These are phyloP conservation scores for Fusarium denticulatum DNA, from an alignment of 2,329 filamentous ascomycete species.

Conservation along the genomic window DNA sequence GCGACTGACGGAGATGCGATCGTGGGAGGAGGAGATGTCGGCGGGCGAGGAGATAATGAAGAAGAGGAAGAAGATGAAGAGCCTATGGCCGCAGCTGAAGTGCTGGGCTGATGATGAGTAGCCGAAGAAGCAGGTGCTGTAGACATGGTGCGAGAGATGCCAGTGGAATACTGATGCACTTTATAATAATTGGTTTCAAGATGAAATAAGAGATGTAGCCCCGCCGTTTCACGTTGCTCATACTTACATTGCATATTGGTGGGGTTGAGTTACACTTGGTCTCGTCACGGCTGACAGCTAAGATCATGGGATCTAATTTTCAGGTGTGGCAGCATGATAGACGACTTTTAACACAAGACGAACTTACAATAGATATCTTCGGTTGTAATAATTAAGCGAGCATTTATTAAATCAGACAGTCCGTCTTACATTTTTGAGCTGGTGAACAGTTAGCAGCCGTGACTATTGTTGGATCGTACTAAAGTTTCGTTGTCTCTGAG, in stretches of 20 bases:
- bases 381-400: background rate
- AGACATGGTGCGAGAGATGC: slow-evolving; percentile 19
- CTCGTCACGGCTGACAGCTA: slow-evolving; percentile 33
- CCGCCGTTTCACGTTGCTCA: slow-evolving; percentile 23
- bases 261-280: slow-evolving; percentile 28
- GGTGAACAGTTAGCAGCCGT: background rate
- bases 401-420: background rate
- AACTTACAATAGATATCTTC: background rate
- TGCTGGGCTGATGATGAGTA: slow-evolving; percentile 10
- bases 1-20: slow-evolving; percentile 39
- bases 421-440: background rate
- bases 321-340: background rate
- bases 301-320: slow-evolving; percentile 30
- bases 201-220: slow-evolving; percentile 12
- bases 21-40: slow-evolving; percentile 40
- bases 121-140: slow-evolving; percentile 7
- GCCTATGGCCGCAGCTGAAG: slow-evolving; percentile 15
- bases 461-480: background rate
- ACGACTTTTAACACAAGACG: background rate
- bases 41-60: slow-evolving; percentile 35
- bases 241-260: slow-evolving; percentile 31
- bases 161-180: background rate
- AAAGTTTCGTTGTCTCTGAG: background rate
- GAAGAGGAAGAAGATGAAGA: slow-evolving; percentile 35
- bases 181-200: background rate